Evolutionary conservation across 2,329 filamentous ascomycete genomes (phyloP), one percentile per base, ranked within the genome.

Genomic region (Alternaria panax): DNA sequence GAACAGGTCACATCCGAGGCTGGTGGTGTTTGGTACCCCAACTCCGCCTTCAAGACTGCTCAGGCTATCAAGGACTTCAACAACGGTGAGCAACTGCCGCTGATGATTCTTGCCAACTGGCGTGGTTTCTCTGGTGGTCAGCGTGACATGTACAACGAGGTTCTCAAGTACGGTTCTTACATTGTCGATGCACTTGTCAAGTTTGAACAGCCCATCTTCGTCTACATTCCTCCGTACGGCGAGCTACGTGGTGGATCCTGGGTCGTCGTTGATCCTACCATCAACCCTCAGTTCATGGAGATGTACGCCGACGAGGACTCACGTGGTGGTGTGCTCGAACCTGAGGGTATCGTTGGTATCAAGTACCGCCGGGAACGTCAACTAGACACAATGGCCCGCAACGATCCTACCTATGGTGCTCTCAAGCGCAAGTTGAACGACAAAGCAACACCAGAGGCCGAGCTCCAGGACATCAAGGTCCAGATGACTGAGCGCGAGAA

Each of bases 41-140:
- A 99, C 87, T 98, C 94, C 11, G 95, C 95, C 24, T 99, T 94
- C 89, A 99, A 99, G 91, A 99, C 95, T 63, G 95, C 95, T 3
- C 95, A 99, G 81, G 95, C 95, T 57, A 96, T 99, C 83, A 93
- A 91, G 74, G 95, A 99, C 84, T 99, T 99, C 88, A 99, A 99
- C 88, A 88, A 96, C 68, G 95, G 95, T 78, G 95, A 99, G 83
- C 95, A 99, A 84, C 86, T 99, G 75, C 95, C 95, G 57, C 84
- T 99, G 68, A 98, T 99, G 93, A 99, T 99, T 78, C 88, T 99
- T 66, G 95, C 95, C 82, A 99, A 99, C 87, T 99, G 95, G 95
- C 90, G 95, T 88, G 95, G 95, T 85, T 99, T 99, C 92, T 99
- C 95, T 69, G 95, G 95, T 84, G 95, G 95, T 67, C 95, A 99